These are phyloP conservation scores for Meripilus lineatus DNA, from an alignment of 1,284 basidiomycete genomes.

Conservation along the genomic window DNA sequence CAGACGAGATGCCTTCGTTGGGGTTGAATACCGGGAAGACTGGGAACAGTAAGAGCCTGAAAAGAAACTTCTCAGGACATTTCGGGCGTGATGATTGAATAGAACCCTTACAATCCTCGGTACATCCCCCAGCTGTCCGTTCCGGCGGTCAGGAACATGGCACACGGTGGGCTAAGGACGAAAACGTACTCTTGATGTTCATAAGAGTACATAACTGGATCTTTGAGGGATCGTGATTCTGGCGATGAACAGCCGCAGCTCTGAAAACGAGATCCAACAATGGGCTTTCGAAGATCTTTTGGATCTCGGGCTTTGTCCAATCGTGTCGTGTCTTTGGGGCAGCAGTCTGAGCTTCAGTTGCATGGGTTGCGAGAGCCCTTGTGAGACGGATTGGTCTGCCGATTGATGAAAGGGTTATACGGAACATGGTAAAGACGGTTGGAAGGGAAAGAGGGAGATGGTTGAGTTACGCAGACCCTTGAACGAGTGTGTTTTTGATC, in stretches of 20 bases:
- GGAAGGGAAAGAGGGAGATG: conserved; percentile 3
- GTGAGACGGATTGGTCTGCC: conserved; percentile 21
- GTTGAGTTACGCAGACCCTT: not conserved
- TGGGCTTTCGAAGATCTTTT: conserved; percentile 73
- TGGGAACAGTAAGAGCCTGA: conserved; percentile 96
- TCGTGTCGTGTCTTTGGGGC: conserved; percentile 39
- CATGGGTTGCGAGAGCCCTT: conserved; percentile 61
- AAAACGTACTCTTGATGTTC: conserved; percentile 94
- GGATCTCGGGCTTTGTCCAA: conserved; percentile 71
- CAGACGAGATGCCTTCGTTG: conserved; percentile 84
- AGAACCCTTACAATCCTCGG: conserved; percentile 80
- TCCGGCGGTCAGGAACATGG: not conserved
- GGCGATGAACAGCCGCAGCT: conserved; percentile 79
- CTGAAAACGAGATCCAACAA: conserved; percentile 85
- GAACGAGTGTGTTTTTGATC: not conserved
- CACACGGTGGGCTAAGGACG: too few relatives aligned
- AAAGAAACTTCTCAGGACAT: not conserved
- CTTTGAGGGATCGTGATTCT: conserved; percentile 84
- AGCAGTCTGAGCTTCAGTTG: conserved; percentile 27
- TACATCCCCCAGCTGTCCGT: conserved; percentile 81
- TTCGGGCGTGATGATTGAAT: not conserved
- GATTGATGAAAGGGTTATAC: conserved; percentile 14
- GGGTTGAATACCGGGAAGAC: conserved; percentile 87
- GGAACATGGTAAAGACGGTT: conserved; percentile 21
- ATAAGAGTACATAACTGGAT: conserved; percentile 97